phyloP scores from a whole-genome alignment of 2,329 filamentous ascomycete species.

The Diaporthe sp. region DNA sequence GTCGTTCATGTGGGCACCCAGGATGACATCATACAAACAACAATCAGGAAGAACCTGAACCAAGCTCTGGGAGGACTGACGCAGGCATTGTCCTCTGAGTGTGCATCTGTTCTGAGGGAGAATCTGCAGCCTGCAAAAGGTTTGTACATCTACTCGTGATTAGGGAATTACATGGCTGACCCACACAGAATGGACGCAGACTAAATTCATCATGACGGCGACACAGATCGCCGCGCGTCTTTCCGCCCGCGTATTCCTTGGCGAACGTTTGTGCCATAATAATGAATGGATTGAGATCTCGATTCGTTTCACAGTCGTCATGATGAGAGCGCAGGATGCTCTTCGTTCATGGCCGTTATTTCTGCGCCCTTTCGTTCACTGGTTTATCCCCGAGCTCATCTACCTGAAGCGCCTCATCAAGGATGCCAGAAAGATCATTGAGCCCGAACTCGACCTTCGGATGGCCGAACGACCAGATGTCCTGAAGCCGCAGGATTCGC shows the following conservation, averaged over 20 bases:
- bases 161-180: neutral
- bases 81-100: neutral
- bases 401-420: constrained; percentile 47
- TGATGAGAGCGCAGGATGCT: neutral
- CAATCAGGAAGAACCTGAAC: neutral
- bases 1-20: neutral
- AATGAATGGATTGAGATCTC: neutral
- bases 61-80: constrained; percentile 9
- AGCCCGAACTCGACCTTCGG: neutral
- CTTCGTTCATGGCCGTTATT: neutral
- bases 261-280: constrained; percentile 3
- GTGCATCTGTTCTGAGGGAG: neutral
- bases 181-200: constrained; percentile 1
- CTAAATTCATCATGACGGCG: neutral
- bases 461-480: neutral
- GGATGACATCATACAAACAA: neutral
- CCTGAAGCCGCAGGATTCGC: neutral
- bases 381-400: constrained; percentile 50
- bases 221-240: constrained; percentile 55
- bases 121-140: neutral
- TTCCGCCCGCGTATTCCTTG: constrained; percentile 46
- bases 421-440: constrained; percentile 48
- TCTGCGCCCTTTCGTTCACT: constrained; percentile 28
- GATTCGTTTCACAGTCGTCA: constrained; percentile 18
- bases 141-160: neutral